These are phyloP conservation scores for Saturnispora hagleri DNA, from an alignment of 805 yeast species.

Conservation along the genomic window DNA sequence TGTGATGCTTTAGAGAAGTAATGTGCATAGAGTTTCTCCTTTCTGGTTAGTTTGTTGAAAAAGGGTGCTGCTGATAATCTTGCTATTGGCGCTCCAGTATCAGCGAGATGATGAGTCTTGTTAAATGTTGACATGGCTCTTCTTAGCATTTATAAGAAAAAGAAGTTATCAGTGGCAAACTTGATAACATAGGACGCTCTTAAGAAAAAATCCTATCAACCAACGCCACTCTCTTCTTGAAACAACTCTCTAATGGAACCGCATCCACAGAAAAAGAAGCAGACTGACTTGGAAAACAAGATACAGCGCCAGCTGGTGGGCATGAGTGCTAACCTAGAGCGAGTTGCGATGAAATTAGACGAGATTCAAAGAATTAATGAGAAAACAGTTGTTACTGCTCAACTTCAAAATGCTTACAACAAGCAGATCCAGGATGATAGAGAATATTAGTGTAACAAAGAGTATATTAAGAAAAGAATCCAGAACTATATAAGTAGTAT, in stretches of 20 bases:
- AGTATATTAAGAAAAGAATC: not conserved
- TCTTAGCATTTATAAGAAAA: not conserved
- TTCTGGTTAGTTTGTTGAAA: constrained; percentile 52
- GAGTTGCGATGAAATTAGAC: not conserved
- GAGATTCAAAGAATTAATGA: constrained; percentile 4
- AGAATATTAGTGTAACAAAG: not conserved
- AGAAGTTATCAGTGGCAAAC: not conserved
- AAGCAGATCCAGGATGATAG: not conserved
- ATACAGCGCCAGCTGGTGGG: not conserved
- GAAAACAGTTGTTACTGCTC: constrained; percentile 3
- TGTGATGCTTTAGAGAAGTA: constrained; percentile 76
- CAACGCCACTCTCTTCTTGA: not conserved
- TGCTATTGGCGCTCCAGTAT: constrained; percentile 59
- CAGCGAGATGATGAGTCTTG: constrained; percentile 37
- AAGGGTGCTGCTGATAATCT: constrained; percentile 59
- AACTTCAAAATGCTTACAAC: constrained; percentile 3
- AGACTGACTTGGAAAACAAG: not conserved
- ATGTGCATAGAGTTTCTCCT: constrained; percentile 70
- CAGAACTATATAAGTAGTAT: not conserved
- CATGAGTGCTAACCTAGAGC: not conserved
- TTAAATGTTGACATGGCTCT: constrained; percentile 12
- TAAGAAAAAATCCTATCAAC: not conserved
- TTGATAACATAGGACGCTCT: not conserved
- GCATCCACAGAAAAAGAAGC: constrained; percentile 5
- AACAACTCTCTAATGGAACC: not conserved